Conservation (phyloP, 768 basidiomycete species). For the Neoboletus subvelutipes region DNA sequence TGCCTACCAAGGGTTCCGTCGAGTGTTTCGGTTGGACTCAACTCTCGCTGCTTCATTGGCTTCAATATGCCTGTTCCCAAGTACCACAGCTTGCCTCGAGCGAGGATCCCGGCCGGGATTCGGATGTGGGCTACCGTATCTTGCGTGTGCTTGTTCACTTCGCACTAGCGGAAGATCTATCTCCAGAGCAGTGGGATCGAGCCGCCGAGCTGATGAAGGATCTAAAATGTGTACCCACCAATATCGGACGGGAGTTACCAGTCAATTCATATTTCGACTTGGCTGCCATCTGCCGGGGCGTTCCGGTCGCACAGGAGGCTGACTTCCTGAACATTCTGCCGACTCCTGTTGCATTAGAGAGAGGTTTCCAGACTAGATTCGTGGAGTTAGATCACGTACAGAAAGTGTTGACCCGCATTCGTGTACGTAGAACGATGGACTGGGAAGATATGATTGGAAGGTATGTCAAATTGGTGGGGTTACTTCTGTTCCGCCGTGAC, state of each 20-base stretch:
- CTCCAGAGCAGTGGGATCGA: constrained; percentile 52
- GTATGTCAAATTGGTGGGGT: constrained; percentile 44
- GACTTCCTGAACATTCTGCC: neutral
- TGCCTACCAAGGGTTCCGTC: constrained; percentile 39
- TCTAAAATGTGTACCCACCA: constrained; percentile 69
- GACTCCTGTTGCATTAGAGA: neutral
- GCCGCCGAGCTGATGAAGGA: constrained; percentile 47
- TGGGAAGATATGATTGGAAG: constrained; percentile 4
- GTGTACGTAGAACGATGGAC: constrained; percentile 38
- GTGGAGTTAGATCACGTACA: neutral
- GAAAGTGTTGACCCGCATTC: neutral
- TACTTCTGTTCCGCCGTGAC: constrained; percentile 19
- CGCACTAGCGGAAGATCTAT: constrained; percentile 62
- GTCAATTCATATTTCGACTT: constrained; percentile 76
- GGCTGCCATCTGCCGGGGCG: constrained; percentile 64
- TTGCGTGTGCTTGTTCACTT: constrained; percentile 63
- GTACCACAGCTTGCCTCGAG: neutral
- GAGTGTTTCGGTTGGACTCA: constrained; percentile 75
- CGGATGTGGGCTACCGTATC: constrained; percentile 57
- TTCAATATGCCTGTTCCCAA: constrained; percentile 55
- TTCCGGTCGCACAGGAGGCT: constrained; percentile 4
- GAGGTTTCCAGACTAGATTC: neutral
- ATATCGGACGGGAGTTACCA: constrained; percentile 67
- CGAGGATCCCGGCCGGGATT: neutral
- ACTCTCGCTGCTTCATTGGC: constrained; percentile 69